Evolutionary conservation across 1,284 basidiomycete genomes (phyloP).

Genomic region (Marasmius oreades): DNA sequence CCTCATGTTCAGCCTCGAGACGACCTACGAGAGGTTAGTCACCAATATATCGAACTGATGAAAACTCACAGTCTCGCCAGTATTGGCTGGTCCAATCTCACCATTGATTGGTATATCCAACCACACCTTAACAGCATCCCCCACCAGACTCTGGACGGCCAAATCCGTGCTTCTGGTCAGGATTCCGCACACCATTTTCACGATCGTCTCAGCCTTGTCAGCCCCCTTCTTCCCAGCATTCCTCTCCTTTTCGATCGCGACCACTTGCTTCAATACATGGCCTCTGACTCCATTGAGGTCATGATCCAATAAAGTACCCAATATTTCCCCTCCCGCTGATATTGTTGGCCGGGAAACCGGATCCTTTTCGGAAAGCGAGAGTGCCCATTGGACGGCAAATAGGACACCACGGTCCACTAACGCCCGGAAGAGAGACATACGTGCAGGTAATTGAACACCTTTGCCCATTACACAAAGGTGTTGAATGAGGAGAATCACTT

Average conservation of each 20-base stretch:
- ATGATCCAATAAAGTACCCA: conserved; percentile 88
- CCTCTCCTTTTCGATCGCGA: conserved; percentile 60
- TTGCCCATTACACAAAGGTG: conserved; percentile 96
- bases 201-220: conserved; percentile 69
- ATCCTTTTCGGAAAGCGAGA: conserved; percentile 52
- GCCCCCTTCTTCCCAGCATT: conserved; percentile 49
- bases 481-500: conserved; percentile 85
- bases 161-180: conserved; percentile 79
- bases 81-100: conserved; percentile 25
- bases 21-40: not conserved
- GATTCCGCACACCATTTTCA: conserved; percentile 74
- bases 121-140: conserved; percentile 85
- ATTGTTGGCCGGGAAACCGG: conserved; percentile 52
- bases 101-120: conserved; percentile 63
- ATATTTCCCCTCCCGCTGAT: conserved; percentile 83
- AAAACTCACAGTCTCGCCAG: conserved; percentile 32
- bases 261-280: conserved; percentile 81
- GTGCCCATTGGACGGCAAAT: conserved; percentile 89
- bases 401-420: conserved; percentile 89
- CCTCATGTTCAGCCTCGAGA: conserved; percentile 22
- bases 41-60: not conserved
- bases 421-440: conserved; percentile 85
- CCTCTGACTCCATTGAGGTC: conserved; percentile 84
- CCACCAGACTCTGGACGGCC: conserved; percentile 87
- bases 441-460: conserved; percentile 87